phyloP scores from a whole-genome alignment of 106 monocot species.

The Allium fistulosum region DNA sequence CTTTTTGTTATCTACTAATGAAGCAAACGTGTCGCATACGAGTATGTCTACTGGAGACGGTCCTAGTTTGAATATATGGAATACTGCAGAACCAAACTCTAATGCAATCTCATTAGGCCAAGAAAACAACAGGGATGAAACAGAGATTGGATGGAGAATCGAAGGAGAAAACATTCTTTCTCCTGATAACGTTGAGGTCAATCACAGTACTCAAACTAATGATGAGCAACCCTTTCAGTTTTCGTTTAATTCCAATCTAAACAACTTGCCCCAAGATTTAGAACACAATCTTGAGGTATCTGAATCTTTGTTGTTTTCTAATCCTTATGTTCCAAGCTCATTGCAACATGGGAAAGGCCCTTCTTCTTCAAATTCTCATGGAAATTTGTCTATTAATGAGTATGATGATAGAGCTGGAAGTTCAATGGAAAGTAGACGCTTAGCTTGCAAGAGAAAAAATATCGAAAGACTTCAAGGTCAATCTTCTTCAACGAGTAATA shows the following conservation, averaged over 20 bases:
- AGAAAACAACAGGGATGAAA: conserved; percentile 12
- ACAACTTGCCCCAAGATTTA: conserved; percentile 9
- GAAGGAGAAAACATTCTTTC: conserved; percentile 24
- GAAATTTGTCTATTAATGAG: conserved; percentile 15
- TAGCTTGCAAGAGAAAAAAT: conserved; percentile 76
- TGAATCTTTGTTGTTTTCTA: conserved; percentile 13
- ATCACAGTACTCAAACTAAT: conserved; percentile 33
- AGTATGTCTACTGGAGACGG: conserved; percentile 9
- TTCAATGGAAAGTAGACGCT: conserved; percentile 38
- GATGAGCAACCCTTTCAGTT: conserved; percentile 19
- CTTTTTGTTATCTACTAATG: conserved; percentile 20
- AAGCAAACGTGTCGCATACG: conserved; percentile 13
- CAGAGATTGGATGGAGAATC: conserved; percentile 19
- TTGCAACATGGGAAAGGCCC: conserved; percentile 10
- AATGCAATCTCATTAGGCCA: conserved; percentile 5
- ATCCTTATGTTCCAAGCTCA: conserved; percentile 22
- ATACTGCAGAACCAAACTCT: conserved; percentile 13
- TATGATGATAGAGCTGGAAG: conserved; percentile 32
- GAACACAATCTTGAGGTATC: conserved; percentile 11
- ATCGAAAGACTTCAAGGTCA: conserved; percentile 55
- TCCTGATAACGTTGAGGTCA: conserved; percentile 22
- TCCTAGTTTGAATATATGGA: conserved; percentile 24
- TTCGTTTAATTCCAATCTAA: conserved; percentile 10
- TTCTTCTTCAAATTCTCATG: conserved; percentile 21
- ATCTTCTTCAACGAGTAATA: conserved; percentile 49